These are phyloP conservation scores for Candida oleophila DNA, from an alignment of 805 yeast genomes.

Conservation along the genomic window DNA sequence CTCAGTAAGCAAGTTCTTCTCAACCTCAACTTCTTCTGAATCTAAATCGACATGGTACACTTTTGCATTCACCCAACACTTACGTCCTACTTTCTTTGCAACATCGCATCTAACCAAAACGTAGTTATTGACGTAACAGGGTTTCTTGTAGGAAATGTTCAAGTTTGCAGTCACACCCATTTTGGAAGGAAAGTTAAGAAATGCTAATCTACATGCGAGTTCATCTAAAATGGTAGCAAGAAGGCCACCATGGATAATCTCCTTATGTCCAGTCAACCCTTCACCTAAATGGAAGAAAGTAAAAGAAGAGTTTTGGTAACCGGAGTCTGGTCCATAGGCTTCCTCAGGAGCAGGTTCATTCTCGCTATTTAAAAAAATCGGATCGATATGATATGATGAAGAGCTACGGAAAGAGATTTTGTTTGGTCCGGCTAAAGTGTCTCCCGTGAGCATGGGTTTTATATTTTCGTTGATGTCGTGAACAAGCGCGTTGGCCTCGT, in stretches of 20 bases:
- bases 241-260: conserved; percentile 44
- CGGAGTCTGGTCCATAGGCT: conserved; percentile 13
- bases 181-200: conserved; percentile 37
- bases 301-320: conserved; percentile 27
- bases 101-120: conserved; percentile 35
- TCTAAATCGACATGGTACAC: conserved; percentile 25
- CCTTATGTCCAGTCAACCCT: conserved; percentile 37
- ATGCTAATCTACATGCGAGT: conserved; percentile 41
- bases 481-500: conserved; percentile 11
- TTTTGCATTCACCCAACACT: conserved; percentile 38
- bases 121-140: conserved; percentile 30
- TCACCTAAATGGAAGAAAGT: conserved; percentile 41
- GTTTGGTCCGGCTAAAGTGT: conserved; percentile 31
- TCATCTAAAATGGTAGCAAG: conserved; percentile 44
- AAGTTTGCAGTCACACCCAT: conserved; percentile 45
- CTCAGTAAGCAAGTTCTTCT: conserved; percentile 28
- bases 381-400: conserved; percentile 34
- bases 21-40: conserved; percentile 16
- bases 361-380: conserved; percentile 18
- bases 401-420: conserved; percentile 34
- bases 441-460: conserved; percentile 36
- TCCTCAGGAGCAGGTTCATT: conserved; percentile 18
- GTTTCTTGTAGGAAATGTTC: conserved; percentile 38
- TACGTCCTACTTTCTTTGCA: conserved; percentile 33
- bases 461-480: conserved; percentile 23